Evolutionary conservation across 306 rosid species (phyloP).

Genomic region (Casuarina cunninghamiana): DNA sequence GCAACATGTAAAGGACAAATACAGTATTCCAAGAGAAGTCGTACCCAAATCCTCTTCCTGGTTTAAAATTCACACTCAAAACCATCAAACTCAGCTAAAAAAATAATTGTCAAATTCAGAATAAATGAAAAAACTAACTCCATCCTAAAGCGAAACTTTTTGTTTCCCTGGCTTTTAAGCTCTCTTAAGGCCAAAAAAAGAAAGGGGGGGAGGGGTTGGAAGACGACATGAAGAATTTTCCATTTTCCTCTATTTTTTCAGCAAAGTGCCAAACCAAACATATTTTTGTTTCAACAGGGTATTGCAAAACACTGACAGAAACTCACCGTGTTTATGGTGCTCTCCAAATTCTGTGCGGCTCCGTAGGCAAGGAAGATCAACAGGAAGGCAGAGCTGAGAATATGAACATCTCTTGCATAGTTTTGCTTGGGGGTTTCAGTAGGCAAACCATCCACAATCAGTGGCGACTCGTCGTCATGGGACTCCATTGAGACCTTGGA

Average conservation of each 20-base stretch:
- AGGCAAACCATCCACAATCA: slow-evolving; percentile 35
- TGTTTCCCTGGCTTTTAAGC: background rate
- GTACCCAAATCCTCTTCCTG: slow-evolving; percentile 90
- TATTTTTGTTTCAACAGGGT: background rate
- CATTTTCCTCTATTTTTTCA: background rate
- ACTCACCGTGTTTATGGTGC: slow-evolving; percentile 76
- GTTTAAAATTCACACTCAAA: slow-evolving; percentile 25
- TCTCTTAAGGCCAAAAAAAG: background rate
- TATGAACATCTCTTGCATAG: slow-evolving; percentile 59
- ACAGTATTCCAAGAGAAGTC: slow-evolving; percentile 77
- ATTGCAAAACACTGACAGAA: background rate
- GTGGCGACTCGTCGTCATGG: slow-evolving; percentile 60
- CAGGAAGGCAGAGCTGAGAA: slow-evolving; percentile 68
- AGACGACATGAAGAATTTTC: too few relatives aligned
- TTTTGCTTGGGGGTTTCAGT: slow-evolving; percentile 21
- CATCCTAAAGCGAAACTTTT: background rate
- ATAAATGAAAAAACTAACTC: background rate
- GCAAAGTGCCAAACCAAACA: slow-evolving; percentile 1
- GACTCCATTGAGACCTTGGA: slow-evolving; percentile 27
- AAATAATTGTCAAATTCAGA: background rate
- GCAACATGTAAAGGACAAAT: slow-evolving; percentile 78
- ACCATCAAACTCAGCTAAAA: background rate
- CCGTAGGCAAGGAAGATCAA: slow-evolving; percentile 83
- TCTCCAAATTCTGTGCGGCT: slow-evolving; percentile 90
- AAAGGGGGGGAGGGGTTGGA: background rate